Conservation (phyloP, 164 flowering plant genomes). For the Akebia trifoliata region DNA sequence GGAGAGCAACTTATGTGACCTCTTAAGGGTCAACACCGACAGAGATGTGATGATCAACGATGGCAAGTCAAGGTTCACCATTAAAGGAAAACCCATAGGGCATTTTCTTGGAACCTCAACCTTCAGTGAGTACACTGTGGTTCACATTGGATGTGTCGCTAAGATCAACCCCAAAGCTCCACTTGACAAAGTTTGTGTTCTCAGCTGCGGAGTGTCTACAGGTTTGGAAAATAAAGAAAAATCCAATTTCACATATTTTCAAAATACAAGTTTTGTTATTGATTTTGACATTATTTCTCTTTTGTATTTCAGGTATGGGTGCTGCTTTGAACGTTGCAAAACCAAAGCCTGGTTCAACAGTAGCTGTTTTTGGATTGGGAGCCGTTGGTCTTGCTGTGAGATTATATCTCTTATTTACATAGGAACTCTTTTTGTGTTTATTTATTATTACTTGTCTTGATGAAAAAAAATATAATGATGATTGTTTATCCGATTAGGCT, state of each 20-base stretch:
- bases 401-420: no score
- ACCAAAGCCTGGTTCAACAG: constrained; percentile 51
- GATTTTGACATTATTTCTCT: neutral
- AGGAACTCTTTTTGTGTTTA: no score
- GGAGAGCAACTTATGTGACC: constrained; percentile 71
- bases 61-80: constrained; percentile 49
- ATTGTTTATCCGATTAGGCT: constrained; percentile 39
- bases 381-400: constrained; percentile 84
- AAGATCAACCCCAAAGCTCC: constrained; percentile 59
- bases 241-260: neutral
- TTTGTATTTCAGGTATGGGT: constrained; percentile 61
- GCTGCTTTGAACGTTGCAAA: constrained; percentile 80
- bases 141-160: constrained; percentile 51
- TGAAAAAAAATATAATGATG: neutral
- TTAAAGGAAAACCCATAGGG: constrained; percentile 54
- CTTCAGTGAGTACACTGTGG: constrained; percentile 55
- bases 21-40: constrained; percentile 58
- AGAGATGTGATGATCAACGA: constrained; percentile 61
- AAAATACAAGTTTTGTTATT: neutral
- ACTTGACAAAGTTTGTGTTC: constrained; percentile 59
- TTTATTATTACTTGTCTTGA: neutral
- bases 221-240: constrained; percentile 24
- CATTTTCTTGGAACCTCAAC: constrained; percentile 66
- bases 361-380: constrained; percentile 76
- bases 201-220: constrained; percentile 66